Evolutionary conservation across 805 yeast genomes (phyloP), one percentile per base, ranked within the genome.

Genomic region (Metschnikowia chrysomelidarum): DNA sequence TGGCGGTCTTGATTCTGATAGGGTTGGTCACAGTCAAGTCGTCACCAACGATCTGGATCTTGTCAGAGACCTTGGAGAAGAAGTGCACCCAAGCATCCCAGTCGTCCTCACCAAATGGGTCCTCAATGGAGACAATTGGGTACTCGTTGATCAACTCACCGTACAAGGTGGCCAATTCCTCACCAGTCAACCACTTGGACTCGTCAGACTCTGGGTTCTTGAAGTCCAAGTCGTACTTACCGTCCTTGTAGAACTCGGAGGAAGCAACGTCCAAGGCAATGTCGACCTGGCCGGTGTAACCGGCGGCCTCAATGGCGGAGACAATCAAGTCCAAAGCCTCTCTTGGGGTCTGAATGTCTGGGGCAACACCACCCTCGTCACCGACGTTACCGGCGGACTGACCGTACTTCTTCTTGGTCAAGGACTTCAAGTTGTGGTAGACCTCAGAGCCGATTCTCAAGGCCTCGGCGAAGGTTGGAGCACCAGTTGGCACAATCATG

Each of bases 311-410:
- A 67, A 93, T 91, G 62, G 98, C 87, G 52, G 70, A 82, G 56
- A 79, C 76, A 68, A 91, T 87, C 69, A 91, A 82, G 76, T 93
- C 97, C 53, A 91, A 76, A 57, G 98, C 98, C 80, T 91, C 98
- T 71, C 80, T 86, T 64, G 98, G 91, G 57, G 96, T 79, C 53
- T 83, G 78, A 54, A 93, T 82, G 71, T 88, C 87, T 71, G 98
- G 98, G 60, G 98, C 98, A 76, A 91, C 96, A 82, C 98, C 98
- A 84, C 98, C 98, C 80, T 91, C 98, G 73, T 91, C 98, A 81
- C 98, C 98, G 66, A 91, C 98, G 76, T 91, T 91, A 75, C 96
- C 98, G 60, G 98, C 98, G 48, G 95, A 82, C 64, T 87, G 83
- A 66, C 98, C 98, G 83, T 91, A 93, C 69, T 74, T 77, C 82